Base-by-base conservation (phyloP, 2,329 filamentous ascomycete genomes). In the Penicillium sp. region DNA sequence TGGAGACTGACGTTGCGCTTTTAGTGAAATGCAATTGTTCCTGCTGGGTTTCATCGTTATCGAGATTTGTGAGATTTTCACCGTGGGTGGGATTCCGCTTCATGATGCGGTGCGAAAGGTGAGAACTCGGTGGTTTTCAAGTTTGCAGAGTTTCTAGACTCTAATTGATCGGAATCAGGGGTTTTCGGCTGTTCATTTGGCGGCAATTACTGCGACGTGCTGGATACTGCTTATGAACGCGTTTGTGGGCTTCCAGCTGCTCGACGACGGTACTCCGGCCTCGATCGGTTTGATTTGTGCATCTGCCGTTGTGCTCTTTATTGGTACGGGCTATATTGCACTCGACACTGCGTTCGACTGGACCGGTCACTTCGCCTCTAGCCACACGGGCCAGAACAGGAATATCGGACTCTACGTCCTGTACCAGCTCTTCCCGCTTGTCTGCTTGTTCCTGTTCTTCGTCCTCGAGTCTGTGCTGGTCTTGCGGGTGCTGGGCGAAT, bases 1-100 rank as follows among this genome's bases (percentile, higher is more conserved):
- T 13, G 16, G 46, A 30, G 24, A 43, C 62, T 68, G 28, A 65
- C 49, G 4, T 11, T 22, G 8, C 27, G 39, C 14, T n/a, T 48
- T 48, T 66, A 95, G 94, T 72, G 94, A 99, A 74, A 97, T 99
- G 83, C 94, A 99, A 79, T 66, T 96, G 30, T 97, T 99, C 75
- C 82, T 99, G 45, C 56, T 89, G 38, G 87, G 88, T 45, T 99
- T 90, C 71, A 87, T 95, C 51, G 74, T 97, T 52, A 85, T 97
- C 55, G 85, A 89, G 64, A 89, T 99, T 65, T 96, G 92, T 74
- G 94, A 97, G 72, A 96, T 99, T 66, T 96, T 99, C 75, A 92
- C 91, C 0, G 85, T 97, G 31, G 94, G 94, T 61, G 89, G 87
- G 27, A 92, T 99, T 64, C 91, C 92, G 2, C 75, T 96, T 18